Conservation (phyloP, 192 early-diverging fungal species). For the Coemansia sp. region DNA sequence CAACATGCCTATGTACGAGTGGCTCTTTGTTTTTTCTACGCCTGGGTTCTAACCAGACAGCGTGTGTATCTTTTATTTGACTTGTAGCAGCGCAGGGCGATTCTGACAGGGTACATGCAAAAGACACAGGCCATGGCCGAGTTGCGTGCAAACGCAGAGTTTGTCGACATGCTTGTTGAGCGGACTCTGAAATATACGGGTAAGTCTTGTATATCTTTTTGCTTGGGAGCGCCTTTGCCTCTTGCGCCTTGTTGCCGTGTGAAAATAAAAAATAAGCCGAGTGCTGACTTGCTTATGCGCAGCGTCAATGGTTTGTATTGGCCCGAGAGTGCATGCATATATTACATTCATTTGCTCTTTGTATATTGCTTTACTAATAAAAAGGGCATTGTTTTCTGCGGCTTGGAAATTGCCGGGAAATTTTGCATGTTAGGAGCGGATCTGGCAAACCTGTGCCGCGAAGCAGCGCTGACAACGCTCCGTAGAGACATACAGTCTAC, state of each 20-base stretch:
- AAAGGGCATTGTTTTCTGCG: conserved; percentile 1
- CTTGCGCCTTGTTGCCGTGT: not conserved
- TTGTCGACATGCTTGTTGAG: conserved; percentile 43
- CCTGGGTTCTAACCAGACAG: not conserved
- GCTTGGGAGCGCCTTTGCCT: no score
- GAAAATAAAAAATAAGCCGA: not conserved
- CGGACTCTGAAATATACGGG: conserved; percentile 52
- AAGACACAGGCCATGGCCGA: conserved; percentile 55
- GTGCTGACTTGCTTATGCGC: no score
- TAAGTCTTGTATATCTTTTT: no score
- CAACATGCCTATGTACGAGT: no score
- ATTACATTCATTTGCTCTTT: not conserved
- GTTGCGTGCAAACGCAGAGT: conserved; percentile 23
- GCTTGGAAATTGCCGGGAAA: not conserved
- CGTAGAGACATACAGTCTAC: conserved; percentile 56
- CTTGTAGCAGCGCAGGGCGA: conserved; percentile 53
- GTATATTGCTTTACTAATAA: not conserved
- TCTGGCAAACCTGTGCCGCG: conserved; percentile 77
- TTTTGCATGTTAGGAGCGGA: conserved; percentile 60
- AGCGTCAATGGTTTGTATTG: no score
- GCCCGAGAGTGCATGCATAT: no score
- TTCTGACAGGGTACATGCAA: conserved; percentile 55
- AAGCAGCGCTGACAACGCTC: conserved; percentile 69
- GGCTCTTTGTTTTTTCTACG: no score
- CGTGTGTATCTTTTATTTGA: not conserved